phyloP scores from a whole-genome alignment of 805 yeast genomes.

The Pachysolen tannophilus region DNA sequence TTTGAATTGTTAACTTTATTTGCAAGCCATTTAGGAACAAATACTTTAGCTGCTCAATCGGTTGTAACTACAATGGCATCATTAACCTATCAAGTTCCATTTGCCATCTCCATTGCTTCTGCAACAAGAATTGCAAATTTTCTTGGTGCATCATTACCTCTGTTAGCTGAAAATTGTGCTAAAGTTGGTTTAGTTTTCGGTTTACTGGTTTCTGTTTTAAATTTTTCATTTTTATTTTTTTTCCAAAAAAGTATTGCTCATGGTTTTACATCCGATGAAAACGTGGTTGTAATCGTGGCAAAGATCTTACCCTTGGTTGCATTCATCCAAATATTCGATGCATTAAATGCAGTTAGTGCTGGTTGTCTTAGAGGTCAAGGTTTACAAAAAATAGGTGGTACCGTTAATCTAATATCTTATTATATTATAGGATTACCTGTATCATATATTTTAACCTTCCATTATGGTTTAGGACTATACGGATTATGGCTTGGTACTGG shows the following conservation, averaged over 20 bases:
- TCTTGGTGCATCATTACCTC: constrained; percentile 38
- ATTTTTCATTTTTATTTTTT: constrained; percentile 36
- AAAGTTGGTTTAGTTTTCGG: constrained; percentile 29
- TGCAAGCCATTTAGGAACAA: constrained; percentile 39
- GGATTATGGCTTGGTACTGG: constrained; percentile 64
- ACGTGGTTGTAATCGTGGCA: constrained; percentile 43
- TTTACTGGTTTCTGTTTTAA: constrained; percentile 28
- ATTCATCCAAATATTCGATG: constrained; percentile 63
- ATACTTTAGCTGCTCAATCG: constrained; percentile 45
- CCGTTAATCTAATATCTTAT: constrained; percentile 47
- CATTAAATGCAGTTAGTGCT: constrained; percentile 62
- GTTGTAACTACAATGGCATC: constrained; percentile 52
- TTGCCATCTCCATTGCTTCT: constrained; percentile 68
- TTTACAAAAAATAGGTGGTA: constrained; percentile 56
- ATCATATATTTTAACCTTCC: constrained; percentile 46
- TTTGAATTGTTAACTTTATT: constrained; percentile 48
- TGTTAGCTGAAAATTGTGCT: constrained; percentile 29
- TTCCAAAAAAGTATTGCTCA: constrained; percentile 35
- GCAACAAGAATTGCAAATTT: constrained; percentile 73
- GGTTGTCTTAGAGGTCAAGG: constrained; percentile 79
- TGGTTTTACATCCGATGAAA: constrained; percentile 54
- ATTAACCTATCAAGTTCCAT: constrained; percentile 64
- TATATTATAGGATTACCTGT: constrained; percentile 58
- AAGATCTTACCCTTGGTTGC: constrained; percentile 56
- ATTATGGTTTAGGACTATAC: constrained; percentile 36